Base-by-base conservation (phyloP, 495 filamentous ascomycete species). In the Aspergillus ellipticus region DNA sequence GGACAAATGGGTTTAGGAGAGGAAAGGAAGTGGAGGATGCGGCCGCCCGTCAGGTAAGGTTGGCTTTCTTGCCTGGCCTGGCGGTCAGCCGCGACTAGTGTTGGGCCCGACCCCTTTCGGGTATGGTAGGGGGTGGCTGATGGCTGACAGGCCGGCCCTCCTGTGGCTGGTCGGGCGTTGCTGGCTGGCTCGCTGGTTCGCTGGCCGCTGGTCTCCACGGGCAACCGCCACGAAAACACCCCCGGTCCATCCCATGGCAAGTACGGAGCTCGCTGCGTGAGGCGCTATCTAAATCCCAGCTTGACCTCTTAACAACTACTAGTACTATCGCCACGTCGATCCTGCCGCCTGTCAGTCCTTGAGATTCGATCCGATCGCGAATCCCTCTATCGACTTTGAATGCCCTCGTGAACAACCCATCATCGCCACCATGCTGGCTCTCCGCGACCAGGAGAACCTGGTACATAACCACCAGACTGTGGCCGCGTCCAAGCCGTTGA, bases 381-480 rank as follows among this genome's bases (percentile, higher is more conserved):
- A 31, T 29, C 42, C 48, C 51, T 53, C 22, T 42, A 22, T 20
- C 26, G 11, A 33, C 35, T 16, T 43, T 67, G 64, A 55, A 73
- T 66, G 66, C 62, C 22, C 42, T 35, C 62, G 55, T 57, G 56
- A 51, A 43, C n/a, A 58, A 61, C 53, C 68, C 50, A 8, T 61
- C 63, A 41, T 53, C 56, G 67, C 66, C 70, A 74, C 65, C 22
- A 92, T 96, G 88, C 73, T 97, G 68, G 88, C 92, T 21, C 80
- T 87, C 59, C 83, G 82, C 61, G 89, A 96, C 73, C 92, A 97
- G 72, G 94, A 98, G 72, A 98, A 98, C 71, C 75, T 90, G 62
- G 82, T 83, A 51, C 86, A 90, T 65, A 75, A 75, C 60, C 89
- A 87, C 58, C 90, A 94, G 65, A 83, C 86, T 49, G 84, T 77